Evolutionary conservation across 169 alveolate genomes (phyloP), one percentile per base, ranked within the genome.

Genomic region (Plasmodium billcollinsi): DNA sequence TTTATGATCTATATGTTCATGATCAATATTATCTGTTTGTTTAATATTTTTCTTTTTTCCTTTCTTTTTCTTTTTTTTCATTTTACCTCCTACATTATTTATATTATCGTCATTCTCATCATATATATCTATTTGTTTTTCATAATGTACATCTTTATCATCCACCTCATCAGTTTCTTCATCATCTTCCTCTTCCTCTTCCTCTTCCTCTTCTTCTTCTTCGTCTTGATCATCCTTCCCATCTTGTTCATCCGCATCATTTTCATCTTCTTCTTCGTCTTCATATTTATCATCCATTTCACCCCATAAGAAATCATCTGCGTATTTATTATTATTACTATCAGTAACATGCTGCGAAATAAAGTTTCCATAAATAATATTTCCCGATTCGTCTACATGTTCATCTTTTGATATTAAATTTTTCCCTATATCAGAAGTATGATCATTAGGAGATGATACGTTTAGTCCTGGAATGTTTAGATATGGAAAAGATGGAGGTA

Each of bases 401-500:
- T 94, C 96, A 76, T 95, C 97, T 89, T 50, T 24, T 18, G 29
- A 14, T 75, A 62, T 75, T 1, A 33, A 6, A 26, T 58, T 26
- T 14, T n/a, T 59, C 1, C 26, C 89, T 26, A 15, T 73, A 11
- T 21, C 62, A 33, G 26, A 33, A 12, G 47, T 3, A 73, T 1
- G 26, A 93, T 18, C 98, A 94, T 58, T 96, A 96, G 73, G 97
- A 98, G 45, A 97, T 88, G 33, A 98, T 2, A 39, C 47, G 98
- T 50, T 98, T 12, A 98, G 97, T 1, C 99, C 99, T 21, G 99
- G 99, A 54, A 99, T 97, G 88, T 97, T 96, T 71, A 99, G 93
- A 85, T 97, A 97, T 14, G 99, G 99, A 93, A 98, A 99, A 39
- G 99, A 96, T 9, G 99, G 99, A 12, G 99, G 99, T 39, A 99